Percentiles rank a stretch among this genome's conserved stretches.
These are phyloP conservation scores for Neoscytalidium dimidiatum DNA, from an alignment of 2,329 filamentous ascomycete genomes.

Conservation along the genomic window DNA sequence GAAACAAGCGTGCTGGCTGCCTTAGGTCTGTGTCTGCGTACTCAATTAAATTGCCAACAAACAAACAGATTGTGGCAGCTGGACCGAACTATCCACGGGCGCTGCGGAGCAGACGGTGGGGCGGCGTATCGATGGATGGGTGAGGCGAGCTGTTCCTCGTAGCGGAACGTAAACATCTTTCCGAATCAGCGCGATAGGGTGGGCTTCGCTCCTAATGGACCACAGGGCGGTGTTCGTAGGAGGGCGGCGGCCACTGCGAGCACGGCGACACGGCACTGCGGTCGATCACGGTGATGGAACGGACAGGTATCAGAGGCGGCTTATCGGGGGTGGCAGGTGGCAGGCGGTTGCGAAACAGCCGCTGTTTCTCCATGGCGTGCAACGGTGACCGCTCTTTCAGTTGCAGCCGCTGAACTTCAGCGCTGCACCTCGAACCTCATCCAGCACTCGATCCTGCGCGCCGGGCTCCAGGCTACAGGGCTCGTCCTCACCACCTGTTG, in stretches of 20 bases:
- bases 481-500: not conserved
- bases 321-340: not conserved
- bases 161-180: not conserved
- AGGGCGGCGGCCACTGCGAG: not conserved
- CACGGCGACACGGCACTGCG: not conserved
- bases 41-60: too few species aligned
- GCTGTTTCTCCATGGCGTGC: not conserved
- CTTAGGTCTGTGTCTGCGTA: too few species aligned
- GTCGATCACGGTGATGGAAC: not conserved
- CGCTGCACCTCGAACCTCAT: not conserved
- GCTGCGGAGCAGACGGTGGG: not conserved
- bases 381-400: not conserved
- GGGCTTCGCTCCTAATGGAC: not conserved
- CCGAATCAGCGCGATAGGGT: not conserved
- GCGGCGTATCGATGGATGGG: not conserved
- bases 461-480: too few species aligned
- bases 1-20: not conserved
- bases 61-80: not conserved
- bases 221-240: not conserved
- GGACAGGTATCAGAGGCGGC: conserved; percentile 1
- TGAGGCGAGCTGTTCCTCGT: not conserved
- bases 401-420: not conserved
- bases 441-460: not conserved
- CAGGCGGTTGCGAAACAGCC: not conserved
- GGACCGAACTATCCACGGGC: not conserved